phyloP scores from a whole-genome alignment of 1,139 yeast species.

The Starmera stellimalicola region DNA sequence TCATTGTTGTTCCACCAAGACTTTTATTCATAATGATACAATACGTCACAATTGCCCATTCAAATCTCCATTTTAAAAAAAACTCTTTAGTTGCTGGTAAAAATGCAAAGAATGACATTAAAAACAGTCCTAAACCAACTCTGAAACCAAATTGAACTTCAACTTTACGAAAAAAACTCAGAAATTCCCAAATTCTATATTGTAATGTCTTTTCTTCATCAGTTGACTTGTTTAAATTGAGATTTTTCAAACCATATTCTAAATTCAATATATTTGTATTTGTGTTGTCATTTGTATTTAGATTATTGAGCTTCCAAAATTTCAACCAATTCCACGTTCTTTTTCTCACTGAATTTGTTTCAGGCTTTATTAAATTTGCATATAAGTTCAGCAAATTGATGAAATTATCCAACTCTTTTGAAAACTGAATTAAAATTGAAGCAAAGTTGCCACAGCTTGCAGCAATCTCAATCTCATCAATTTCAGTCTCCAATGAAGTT shows the following conservation, averaged over 20 bases:
- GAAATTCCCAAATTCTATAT: constrained; percentile 32
- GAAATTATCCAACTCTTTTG: constrained; percentile 45
- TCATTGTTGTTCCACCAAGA: constrained; percentile 78
- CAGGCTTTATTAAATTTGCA: constrained; percentile 23
- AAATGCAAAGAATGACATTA: constrained; percentile 61
- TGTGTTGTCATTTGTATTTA: neutral
- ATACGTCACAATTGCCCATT: constrained; percentile 77
- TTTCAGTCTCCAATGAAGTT: constrained; percentile 24
- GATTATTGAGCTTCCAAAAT: constrained; percentile 30
- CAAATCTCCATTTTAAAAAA: constrained; percentile 66
- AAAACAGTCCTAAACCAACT: constrained; percentile 70
- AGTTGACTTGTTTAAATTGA: constrained; percentile 11
- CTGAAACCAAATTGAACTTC: constrained; percentile 75
- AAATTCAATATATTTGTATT: constrained; percentile 9
- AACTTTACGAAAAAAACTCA: constrained; percentile 38
- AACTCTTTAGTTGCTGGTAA: constrained; percentile 40
- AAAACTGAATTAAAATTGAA: constrained; percentile 52
- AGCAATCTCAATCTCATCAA: constrained; percentile 72
- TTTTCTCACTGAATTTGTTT: too few relatives aligned
- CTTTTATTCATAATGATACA: constrained; percentile 82
- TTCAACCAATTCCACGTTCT: constrained; percentile 45
- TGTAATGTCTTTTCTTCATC: constrained; percentile 7
- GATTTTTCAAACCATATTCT: constrained; percentile 11
- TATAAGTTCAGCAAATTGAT: constrained; percentile 38
- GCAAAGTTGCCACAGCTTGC: constrained; percentile 82